Base-by-base conservation (phyloP, 208 protist genomes). In the Acanthamoeba quina region DNA sequence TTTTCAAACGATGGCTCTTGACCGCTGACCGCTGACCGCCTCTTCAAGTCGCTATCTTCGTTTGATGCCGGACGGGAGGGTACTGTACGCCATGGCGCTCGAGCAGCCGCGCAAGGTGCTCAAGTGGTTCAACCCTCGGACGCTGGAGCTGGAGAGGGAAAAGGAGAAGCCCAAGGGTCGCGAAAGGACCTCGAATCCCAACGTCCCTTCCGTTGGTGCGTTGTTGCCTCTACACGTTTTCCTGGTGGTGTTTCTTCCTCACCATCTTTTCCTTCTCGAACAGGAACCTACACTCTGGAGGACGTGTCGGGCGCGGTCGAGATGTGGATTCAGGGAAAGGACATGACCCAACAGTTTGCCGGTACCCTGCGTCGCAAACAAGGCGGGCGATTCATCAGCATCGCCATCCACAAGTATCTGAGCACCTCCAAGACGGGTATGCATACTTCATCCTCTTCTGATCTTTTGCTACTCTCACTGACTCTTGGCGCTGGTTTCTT, bases 21-120 rank as follows among this genome's bases (percentile, higher is more conserved):
- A n/a, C n/a, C n/a, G n/a, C n/a, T 44, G 41, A 44, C 41, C 41
- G 41, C 41, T 86, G 1, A 7, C 5, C 41, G 0, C 37, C 6
- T 7, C 70, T 10, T 41, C 3, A 6, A 86, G 54, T 21, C 54
- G 85, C 19, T 90, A 90, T 54, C 26, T 90, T 7, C 85, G 85
- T 0, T n/a, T 90, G 34, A 41, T 90, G 60, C 85, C 85, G 3
- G 85, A 90, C 37, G 85, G 85, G 15, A 5, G 62, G 41, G 26
- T 72, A 58, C 34, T 74, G 19, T 90, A 90, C 41, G 62, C 85
- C 19, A 90, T 90, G 85, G 54, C 85, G 62, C 29, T 90, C 5
- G 85, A 90, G 31, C n/a, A 17, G 19, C 85, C 85, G 31, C 85
- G 85, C 52, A 90, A 90, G 31, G 85, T 56, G 60, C 85, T 90